Evolutionary conservation across 1,139 yeast species (phyloP).

Genomic region (Nematodospora anomalae): DNA sequence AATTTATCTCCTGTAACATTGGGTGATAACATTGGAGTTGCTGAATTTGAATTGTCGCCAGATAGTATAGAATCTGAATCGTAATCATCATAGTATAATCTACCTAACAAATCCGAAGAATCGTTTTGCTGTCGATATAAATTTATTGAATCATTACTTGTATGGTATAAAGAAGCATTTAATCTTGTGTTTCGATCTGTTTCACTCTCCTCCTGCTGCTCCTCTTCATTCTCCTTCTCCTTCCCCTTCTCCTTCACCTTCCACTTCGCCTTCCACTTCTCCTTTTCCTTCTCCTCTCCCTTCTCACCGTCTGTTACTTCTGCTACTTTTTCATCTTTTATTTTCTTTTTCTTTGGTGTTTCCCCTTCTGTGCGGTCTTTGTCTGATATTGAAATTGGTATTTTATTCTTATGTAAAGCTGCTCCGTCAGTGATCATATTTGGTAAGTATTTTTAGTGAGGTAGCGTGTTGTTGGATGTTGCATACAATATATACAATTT

Average conservation of each 20-base stretch:
- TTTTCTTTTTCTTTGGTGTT: too few species aligned
- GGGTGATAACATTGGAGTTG: slow-evolving; percentile 7
- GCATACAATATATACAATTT: too few species aligned
- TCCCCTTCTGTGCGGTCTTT: neutral
- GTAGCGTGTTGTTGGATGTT: too few species aligned
- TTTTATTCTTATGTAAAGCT: neutral
- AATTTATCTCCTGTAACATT: neutral
- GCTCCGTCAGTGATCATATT: neutral
- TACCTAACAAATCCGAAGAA: slow-evolving; percentile 42
- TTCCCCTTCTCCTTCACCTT: neutral
- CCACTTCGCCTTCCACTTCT: too few species aligned
- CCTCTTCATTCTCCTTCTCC: neutral
- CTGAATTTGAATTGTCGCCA: slow-evolving; percentile 21
- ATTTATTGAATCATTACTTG: slow-evolving; percentile 43
- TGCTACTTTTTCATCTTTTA: too few species aligned
- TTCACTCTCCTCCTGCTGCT: slow-evolving; percentile 16
- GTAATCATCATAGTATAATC: slow-evolving; percentile 47
- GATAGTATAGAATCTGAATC: slow-evolving; percentile 35
- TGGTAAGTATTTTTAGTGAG: too few species aligned
- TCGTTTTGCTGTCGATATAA: slow-evolving; percentile 40
- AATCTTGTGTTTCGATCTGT: slow-evolving; percentile 41
- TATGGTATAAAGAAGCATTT: slow-evolving; percentile 43
- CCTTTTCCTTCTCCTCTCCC: neutral
- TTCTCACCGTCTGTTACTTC: neutral
- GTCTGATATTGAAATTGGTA: neutral